Evolutionary conservation across 2,329 filamentous ascomycete genomes (phyloP), one percentile per base, ranked within the genome.

Genomic region (Lasiodiplodia sp.): DNA sequence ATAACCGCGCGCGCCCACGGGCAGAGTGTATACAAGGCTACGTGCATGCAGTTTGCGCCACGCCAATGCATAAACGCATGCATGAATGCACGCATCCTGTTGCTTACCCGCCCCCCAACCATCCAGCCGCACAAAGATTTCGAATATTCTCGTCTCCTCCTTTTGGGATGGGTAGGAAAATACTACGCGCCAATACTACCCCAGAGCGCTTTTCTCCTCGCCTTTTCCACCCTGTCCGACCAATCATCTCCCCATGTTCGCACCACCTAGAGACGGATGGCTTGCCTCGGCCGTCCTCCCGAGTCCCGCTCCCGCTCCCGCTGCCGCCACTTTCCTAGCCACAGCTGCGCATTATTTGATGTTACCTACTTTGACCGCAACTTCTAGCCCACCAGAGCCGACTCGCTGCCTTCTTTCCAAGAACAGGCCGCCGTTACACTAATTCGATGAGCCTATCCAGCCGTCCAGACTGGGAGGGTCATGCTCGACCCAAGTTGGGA

Each of bases 11-110:
- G 55, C 34, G 34, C 31, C 18, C 55, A 23, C 31, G 34, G 11
- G n/a, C 49, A 12, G 53, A n/a, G 31, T n/a, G 51, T 28, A 37
- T 37, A 57, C 55, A 57, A 40, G 55, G 55, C 4, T 57, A 38
- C 31, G 31, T 40, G 55, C 55, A 57, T 47, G 55, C 55, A 53
- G 23, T 12, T 14, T 53, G 51, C 51, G 25, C 21, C 51, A 23
- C 25, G 51, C 51, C 51, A 53, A 23, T 28, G 51, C 21, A 53
- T 11, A 12, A 53, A 21, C 14, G 25, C 55, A 38, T 57, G 55
- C 55, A 38, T 34, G 55, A 31, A 57, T 12, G n/a, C 55, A 38
- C 34, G 31, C 55, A 38, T 57, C 55, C 37, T 60, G 21, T 10
- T 28, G 37, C 57, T 38, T 38, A 38, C 57, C 37, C 57, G 21